Evolutionary conservation across 2,329 filamentous ascomycete species (phyloP).

Genomic region (Paramyrothecium sp.): DNA sequence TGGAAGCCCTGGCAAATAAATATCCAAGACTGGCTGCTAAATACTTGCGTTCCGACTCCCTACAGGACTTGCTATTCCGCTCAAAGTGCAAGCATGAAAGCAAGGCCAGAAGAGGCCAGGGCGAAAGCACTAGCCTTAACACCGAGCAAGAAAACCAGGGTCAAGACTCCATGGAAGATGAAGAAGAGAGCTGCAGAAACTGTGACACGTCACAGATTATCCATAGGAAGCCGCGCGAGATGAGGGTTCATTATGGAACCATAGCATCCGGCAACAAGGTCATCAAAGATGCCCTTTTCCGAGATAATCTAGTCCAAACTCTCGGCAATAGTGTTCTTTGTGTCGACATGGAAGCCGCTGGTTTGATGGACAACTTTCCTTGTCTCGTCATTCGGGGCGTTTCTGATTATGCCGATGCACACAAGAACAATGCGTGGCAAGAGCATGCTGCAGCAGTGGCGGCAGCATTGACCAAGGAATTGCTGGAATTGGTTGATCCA

Average conservation of each 20-base stretch:
- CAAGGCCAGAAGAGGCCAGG: background rate
- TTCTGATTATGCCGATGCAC: background rate
- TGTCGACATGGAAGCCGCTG: background rate
- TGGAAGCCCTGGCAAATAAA: background rate
- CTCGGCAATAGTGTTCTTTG: background rate
- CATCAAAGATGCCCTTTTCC: background rate
- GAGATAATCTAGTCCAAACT: background rate
- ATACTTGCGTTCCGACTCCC: background rate
- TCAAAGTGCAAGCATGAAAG: background rate
- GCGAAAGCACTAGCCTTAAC: background rate
- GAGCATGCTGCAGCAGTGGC: background rate
- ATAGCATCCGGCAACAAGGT: background rate
- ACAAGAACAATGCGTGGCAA: background rate
- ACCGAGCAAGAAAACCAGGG: background rate
- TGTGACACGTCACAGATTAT: background rate
- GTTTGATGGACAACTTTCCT: background rate
- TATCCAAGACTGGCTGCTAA: slow-evolving; percentile 4
- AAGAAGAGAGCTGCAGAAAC: background rate
- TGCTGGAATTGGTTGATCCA: background rate
- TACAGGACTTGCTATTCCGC: background rate
- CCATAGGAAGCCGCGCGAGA: background rate
- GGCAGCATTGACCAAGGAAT: background rate
- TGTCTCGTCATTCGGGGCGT: background rate
- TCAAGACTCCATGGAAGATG: background rate
- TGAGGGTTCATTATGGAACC: background rate